phyloP scores from a whole-genome alignment of 257 asterid species.

The Solanum verrucosum region DNA sequence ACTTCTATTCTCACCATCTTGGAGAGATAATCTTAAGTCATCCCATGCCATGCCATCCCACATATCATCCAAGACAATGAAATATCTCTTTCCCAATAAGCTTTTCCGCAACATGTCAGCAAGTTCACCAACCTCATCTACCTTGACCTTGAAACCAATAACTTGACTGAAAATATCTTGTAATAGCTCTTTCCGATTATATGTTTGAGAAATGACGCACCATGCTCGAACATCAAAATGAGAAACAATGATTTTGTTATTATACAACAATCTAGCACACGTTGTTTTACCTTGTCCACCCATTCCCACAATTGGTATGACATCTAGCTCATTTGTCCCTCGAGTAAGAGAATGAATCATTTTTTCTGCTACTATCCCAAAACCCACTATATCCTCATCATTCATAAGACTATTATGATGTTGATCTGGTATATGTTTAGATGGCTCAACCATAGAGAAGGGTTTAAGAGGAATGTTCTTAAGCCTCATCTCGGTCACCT shows the following conservation, averaged over 20 bases:
- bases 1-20: background rate
- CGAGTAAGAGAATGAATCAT: background rate
- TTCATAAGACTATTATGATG: background rate
- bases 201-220: too few relatives aligned
- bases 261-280: background rate
- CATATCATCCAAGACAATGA: too few relatives aligned
- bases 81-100: too few relatives aligned
- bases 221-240: too few relatives aligned
- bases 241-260: too few relatives aligned
- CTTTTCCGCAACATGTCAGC: too few relatives aligned
- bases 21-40: background rate
- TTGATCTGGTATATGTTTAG: background rate
- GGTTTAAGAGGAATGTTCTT: background rate
- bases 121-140: too few relatives aligned
- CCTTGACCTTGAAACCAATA: too few relatives aligned
- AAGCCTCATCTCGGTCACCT: too few relatives aligned
- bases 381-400: background rate
- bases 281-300: conserved; percentile 7
- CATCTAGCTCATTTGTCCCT: background rate
- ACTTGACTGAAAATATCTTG: background rate
- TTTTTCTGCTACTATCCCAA: background rate
- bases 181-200: background rate
- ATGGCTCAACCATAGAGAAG: background rate
- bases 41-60: too few relatives aligned
- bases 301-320: background rate